Percentiles rank a stretch among this genome's conserved stretches.
Conservation (phyloP, 306 rosid species). For the Lablab purpureus region DNA sequence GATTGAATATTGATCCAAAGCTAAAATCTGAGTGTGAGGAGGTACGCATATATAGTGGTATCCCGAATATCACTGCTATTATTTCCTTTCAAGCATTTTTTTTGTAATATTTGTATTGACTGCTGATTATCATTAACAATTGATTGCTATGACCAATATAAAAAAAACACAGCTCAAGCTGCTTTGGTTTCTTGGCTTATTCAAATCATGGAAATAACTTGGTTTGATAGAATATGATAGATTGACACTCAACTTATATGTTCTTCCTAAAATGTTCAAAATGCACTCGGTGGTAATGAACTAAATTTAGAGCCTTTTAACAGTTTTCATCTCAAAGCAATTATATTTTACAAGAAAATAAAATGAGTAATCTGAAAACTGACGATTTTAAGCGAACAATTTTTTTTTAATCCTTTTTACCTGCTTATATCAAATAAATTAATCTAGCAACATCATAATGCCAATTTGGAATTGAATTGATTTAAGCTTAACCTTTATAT, state of each 20-base stretch:
- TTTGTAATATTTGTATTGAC: constrained; percentile 24
- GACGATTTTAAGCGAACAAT: background rate
- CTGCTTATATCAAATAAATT: background rate
- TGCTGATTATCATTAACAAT: constrained; percentile 21
- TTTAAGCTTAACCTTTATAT: background rate
- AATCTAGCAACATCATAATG: background rate
- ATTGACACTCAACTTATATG: background rate
- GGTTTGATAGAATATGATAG: constrained; percentile 27
- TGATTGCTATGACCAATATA: background rate
- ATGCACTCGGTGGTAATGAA: background rate
- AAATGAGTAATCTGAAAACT: background rate
- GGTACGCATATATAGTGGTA: constrained; percentile 49
- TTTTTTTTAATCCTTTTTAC: background rate
- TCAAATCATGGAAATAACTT: constrained; percentile 21
- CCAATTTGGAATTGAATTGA: background rate
- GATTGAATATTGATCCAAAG: constrained; percentile 70
- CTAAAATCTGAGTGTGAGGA: constrained; percentile 78
- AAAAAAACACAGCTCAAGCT: background rate
- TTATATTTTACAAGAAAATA: background rate
- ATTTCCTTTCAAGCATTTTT: constrained; percentile 7
- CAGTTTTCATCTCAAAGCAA: background rate
- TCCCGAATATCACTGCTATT: background rate
- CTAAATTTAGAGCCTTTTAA: background rate
- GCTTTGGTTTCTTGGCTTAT: constrained; percentile 24
- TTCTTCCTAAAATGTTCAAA: constrained; percentile 25